Evolutionary conservation across 768 basidiomycete species (phyloP).

Genomic region (Termitomyces sp.): DNA sequence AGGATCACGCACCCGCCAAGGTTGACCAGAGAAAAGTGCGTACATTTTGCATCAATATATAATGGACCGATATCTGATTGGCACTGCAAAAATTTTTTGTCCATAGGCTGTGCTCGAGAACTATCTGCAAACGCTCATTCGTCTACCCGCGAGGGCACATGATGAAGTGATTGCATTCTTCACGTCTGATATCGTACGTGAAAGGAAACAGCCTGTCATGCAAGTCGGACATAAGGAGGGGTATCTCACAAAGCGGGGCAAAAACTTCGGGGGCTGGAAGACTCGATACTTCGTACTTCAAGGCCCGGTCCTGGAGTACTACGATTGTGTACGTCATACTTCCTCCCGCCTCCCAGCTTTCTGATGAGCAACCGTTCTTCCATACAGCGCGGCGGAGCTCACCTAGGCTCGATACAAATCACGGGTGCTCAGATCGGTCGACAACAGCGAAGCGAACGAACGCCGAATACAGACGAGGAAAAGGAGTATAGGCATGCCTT

Average conservation of each 20-base stretch:
- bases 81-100: background rate
- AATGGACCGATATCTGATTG: background rate
- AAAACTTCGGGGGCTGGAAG: conserved; percentile 98
- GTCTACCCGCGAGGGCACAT: conserved; percentile 82
- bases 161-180: conserved; percentile 91
- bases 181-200: conserved; percentile 83
- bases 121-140: conserved; percentile 82
- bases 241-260: conserved; percentile 92
- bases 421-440: conserved; percentile 96
- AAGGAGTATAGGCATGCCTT: conserved; percentile 97
- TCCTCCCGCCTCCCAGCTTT: conserved; percentile 8
- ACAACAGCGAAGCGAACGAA: conserved; percentile 68
- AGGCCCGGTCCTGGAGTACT: conserved; percentile 90
- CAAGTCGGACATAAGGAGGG: conserved; percentile 90
- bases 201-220: conserved; percentile 72
- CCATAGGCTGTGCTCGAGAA: conserved; percentile 71
- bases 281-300: conserved; percentile 93
- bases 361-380: conserved; percentile 14
- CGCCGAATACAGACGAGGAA: conserved; percentile 68
- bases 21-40: conserved; percentile 94
- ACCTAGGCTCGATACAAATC: conserved; percentile 87
- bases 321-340: conserved; percentile 76
- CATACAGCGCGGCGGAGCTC: conserved; percentile 81
- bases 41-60: conserved; percentile 11
- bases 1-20: conserved; percentile 94